phyloP scores from a whole-genome alignment of 139 green algal species.

The Eudorina sp. region DNA sequence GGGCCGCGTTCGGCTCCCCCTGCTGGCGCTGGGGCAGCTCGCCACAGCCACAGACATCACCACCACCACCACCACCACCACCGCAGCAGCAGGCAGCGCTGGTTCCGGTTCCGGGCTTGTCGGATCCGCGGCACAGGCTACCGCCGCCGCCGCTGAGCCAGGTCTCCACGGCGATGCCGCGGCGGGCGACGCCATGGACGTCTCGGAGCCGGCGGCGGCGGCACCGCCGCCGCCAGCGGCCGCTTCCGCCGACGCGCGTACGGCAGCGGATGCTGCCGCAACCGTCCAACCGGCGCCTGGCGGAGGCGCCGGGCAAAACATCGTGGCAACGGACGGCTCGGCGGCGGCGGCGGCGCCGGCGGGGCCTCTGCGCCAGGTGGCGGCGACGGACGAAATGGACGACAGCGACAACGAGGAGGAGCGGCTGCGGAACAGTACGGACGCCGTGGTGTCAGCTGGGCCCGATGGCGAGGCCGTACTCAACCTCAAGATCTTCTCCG shows the following conservation, averaged over 20 bases:
- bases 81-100: background rate
- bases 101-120: too few species aligned
- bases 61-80: background rate
- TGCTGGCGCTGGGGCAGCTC: too few species aligned
- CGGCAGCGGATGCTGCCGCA: too few species aligned
- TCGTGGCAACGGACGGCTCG: background rate
- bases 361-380: slow-evolving; percentile 49
- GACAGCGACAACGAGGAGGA: slow-evolving; percentile 60
- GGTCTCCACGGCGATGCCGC: background rate
- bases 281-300: too few species aligned
- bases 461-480: slow-evolving; percentile 1
- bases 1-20: slow-evolving; percentile 17
- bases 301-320: too few species aligned
- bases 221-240: background rate
- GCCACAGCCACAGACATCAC: too few species aligned
- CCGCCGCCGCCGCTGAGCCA: background rate
- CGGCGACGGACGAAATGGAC: slow-evolving; percentile 63
- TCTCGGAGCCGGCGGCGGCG: background rate
- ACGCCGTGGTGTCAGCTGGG: background rate
- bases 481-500: background rate
- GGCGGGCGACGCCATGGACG: background rate
- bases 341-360: background rate
- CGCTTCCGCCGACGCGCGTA: background rate
- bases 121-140: too few species aligned
- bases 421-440: background rate